Evolutionary conservation across 1,139 yeast species (phyloP).

Genomic region (Hyphopichia buzzinii): DNA sequence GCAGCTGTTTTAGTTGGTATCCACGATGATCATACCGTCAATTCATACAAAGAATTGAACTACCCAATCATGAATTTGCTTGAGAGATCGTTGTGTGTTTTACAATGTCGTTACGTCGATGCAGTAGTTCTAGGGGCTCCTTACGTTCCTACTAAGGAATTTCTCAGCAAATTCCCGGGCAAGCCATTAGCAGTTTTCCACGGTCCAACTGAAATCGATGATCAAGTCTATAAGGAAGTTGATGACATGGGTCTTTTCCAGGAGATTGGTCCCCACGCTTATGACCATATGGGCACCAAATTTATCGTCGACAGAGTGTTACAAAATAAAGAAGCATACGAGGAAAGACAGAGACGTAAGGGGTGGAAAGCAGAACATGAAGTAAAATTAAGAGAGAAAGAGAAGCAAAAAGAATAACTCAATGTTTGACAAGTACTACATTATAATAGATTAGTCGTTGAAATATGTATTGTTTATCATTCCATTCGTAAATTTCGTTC

Average conservation of each 20-base stretch:
- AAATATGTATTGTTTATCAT: no score
- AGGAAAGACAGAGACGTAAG: constrained; percentile 74
- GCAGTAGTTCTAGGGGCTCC: constrained; percentile 74
- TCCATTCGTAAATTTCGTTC: neutral
- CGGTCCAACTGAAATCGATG: constrained; percentile 54
- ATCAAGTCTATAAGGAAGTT: constrained; percentile 44
- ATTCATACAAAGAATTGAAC: constrained; percentile 59
- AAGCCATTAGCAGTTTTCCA: constrained; percentile 51
- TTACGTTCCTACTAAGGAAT: constrained; percentile 42
- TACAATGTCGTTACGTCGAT: constrained; percentile 85
- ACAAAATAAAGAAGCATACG: constrained; percentile 62
- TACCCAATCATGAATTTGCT: constrained; percentile 85
- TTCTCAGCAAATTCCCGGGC: constrained; percentile 37
- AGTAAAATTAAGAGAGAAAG: constrained; percentile 24
- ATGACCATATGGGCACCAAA: constrained; percentile 58
- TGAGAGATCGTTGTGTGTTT: constrained; percentile 82
- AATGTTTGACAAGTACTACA: neutral
- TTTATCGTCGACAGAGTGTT: constrained; percentile 69
- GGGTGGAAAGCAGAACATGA: constrained; percentile 65
- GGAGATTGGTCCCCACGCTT: constrained; percentile 54
- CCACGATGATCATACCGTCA: constrained; percentile 60
- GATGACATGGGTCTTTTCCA: constrained; percentile 36
- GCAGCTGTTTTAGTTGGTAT: constrained; percentile 67
- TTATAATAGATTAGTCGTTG: neutral
- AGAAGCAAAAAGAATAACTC: constrained; percentile 6